Evolutionary conservation across 2,329 filamentous ascomycete species (phyloP).

Genomic region (Monilinia vaccinii-corymbosi): DNA sequence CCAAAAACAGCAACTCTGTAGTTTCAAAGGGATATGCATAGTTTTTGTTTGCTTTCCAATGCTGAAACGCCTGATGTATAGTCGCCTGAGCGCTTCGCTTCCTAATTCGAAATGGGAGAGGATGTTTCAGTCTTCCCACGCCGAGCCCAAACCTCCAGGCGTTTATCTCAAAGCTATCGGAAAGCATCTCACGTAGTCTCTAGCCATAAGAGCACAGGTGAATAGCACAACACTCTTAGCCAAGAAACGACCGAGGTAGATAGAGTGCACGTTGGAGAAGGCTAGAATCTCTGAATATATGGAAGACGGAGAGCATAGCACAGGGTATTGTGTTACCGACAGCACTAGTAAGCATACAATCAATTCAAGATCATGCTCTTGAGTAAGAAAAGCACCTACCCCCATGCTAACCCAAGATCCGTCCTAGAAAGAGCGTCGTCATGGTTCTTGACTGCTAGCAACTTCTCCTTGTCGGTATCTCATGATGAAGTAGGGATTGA

Average conservation of each 20-base stretch:
- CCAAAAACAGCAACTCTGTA: neutral
- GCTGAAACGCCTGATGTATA: too few relatives aligned
- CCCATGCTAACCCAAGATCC: neutral
- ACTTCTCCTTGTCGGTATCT: neutral
- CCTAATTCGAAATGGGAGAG: neutral
- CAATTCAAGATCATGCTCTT: neutral
- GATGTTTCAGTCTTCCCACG: neutral
- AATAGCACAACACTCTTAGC: neutral
- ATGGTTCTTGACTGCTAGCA: neutral
- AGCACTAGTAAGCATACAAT: neutral
- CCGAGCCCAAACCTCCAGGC: neutral
- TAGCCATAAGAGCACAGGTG: neutral
- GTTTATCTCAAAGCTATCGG: neutral
- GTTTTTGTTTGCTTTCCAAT: neutral
- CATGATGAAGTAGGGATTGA: too few relatives aligned
- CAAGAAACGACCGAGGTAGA: neutral
- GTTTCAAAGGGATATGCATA: neutral
- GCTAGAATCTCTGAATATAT: neutral
- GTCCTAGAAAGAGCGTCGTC: neutral
- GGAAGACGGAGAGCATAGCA: neutral
- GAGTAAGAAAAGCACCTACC: neutral
- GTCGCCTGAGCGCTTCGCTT: too few relatives aligned
- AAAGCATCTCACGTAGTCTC: neutral
- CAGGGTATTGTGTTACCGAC: neutral
- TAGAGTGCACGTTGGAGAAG: neutral